Percentiles rank a stretch among this genome's conserved stretches.
These are phyloP conservation scores for Stemphylium vesicarium DNA, from an alignment of 2,329 filamentous ascomycete species.

Conservation along the genomic window DNA sequence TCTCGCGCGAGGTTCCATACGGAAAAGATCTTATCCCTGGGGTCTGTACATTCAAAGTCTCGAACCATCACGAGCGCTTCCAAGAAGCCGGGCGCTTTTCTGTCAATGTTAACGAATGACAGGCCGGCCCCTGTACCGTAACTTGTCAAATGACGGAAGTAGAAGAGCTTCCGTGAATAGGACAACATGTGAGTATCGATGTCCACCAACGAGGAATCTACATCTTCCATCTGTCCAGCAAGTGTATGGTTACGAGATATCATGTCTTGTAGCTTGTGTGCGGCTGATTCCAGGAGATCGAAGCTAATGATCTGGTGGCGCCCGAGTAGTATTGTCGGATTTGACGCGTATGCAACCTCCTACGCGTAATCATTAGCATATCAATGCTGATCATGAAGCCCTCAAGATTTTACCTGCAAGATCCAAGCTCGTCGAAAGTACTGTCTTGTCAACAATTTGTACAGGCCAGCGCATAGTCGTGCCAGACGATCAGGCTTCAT, in stretches of 20 bases:
- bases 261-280: slow-evolving; percentile 1
- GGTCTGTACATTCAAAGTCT: neutral
- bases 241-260: neutral
- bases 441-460: neutral
- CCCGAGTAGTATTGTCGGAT: neutral
- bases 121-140: neutral
- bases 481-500: neutral
- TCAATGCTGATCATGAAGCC: too few species aligned
- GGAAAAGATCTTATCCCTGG: neutral
- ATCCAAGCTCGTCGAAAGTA: neutral
- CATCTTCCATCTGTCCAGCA: neutral
- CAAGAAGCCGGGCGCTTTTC: neutral
- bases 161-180: neutral
- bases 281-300: neutral
- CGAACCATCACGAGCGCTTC: neutral
- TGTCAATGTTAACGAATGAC: neutral
- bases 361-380: neutral
- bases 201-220: neutral
- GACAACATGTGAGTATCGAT: neutral
- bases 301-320: neutral
- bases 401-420: neutral
- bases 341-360: neutral
- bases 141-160: neutral
- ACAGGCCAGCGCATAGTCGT: neutral
- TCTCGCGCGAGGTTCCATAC: neutral